Evolutionary conservation across 2,329 filamentous ascomycete species (phyloP).

Genomic region (Verticillium albo-atrum): DNA sequence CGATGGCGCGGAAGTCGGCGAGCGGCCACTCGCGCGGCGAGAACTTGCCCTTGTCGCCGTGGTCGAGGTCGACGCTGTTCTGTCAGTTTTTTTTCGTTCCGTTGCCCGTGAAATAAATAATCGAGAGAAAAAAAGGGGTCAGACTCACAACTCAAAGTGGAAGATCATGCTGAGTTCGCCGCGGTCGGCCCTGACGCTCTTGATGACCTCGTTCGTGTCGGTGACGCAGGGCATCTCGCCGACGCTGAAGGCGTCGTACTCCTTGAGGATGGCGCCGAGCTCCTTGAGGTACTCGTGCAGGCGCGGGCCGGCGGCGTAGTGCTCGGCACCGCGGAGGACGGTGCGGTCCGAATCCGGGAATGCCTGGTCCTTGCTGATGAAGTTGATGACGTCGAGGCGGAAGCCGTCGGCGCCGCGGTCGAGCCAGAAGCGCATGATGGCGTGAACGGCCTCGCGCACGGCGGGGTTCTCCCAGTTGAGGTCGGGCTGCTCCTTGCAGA

Average conservation of each 20-base stretch:
- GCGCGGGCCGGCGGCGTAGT: conserved; percentile 50
- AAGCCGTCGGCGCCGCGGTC: conserved; percentile 63
- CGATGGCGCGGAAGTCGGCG: conserved; percentile 45
- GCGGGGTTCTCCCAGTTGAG: conserved; percentile 72
- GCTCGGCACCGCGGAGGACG: conserved; percentile 29
- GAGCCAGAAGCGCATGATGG: conserved; percentile 71
- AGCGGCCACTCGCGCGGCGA: conserved; percentile 38
- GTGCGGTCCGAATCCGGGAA: conserved; percentile 44
- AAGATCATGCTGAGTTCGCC: conserved; percentile 69
- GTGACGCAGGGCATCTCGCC: conserved; percentile 45
- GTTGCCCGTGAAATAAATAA: background rate
- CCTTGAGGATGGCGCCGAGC: conserved; percentile 35
- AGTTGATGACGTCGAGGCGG: conserved; percentile 64
- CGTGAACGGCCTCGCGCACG: conserved; percentile 61
- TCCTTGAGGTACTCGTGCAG: conserved; percentile 42
- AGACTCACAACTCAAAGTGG: conserved; percentile 58
- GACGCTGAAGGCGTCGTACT: conserved; percentile 47
- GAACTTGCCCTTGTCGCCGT: conserved; percentile 39
- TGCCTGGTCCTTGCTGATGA: conserved; percentile 56
- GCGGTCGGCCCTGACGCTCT: conserved; percentile 48
- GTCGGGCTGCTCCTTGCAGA: conserved; percentile 67
- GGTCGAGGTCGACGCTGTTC: conserved; percentile 43
- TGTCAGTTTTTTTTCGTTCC: background rate
- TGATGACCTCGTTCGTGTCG: conserved; percentile 37
- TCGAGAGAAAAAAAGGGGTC: background rate